Base-by-base conservation (phyloP, 2,329 filamentous ascomycete species). In the Cladophialophora exuberans region DNA sequence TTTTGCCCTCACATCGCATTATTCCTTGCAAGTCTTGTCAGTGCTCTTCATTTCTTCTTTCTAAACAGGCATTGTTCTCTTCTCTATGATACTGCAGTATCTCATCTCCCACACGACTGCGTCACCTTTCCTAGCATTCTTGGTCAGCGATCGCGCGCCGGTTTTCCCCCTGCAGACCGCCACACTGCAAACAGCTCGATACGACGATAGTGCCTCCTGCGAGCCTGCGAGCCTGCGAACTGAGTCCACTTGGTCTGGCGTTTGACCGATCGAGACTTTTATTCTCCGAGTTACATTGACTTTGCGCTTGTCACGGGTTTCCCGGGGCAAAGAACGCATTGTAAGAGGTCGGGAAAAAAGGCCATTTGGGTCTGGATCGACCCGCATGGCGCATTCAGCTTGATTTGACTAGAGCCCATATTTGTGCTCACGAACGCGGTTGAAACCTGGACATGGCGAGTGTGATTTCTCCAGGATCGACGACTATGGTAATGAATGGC, bases 351-450 rank as follows among this genome's bases (percentile, higher is more conserved):
- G 41, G 18, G 35, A 48, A 45, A 42, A 11, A 52, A 45, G 56
- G 56, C 47, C 38, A 31, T 15, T 22, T 17, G 43, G 33, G 45
- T 38, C 39, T 48, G 11, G 26, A 31, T 48, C 42, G 28, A 45
- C 22, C 42, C 47, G 41, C 49, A 61, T 55, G 58, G 52, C 55
- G 58, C 52, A 55, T 56, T 55, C 44, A 56, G 39, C 55, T 48
- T 61, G 52, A 61, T 25, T 31, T 46, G 48, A 56, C 52, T 54
- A 55, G 39, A 48, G 35, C 44, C 45, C 44, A 30, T 17, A 23
- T 35, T 35, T 43, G 54, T 52, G 47, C 48, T 39, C 46, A 15
- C 4, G 30, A 39, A 23, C 22, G 20, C 42, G 26, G 52, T 39
- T 52, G 33, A 23, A 22, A 18, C 33, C 38, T 51, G 38, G 25